Evolutionary conservation across 2,329 filamentous ascomycete genomes (phyloP).

Genomic region (Amphichorda felina): DNA sequence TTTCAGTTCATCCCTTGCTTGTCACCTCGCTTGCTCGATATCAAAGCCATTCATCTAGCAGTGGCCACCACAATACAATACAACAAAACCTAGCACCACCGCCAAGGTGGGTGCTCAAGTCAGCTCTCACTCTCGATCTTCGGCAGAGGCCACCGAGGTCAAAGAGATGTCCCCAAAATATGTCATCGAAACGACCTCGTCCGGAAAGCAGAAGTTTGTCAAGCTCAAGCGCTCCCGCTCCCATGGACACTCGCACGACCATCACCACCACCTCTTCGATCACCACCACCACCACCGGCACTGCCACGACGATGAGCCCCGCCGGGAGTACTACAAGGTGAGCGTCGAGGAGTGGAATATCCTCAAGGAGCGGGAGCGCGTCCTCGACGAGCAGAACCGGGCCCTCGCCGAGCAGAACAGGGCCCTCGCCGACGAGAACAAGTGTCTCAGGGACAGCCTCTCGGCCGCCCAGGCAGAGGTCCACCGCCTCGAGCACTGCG

Average conservation of each 20-base stretch:
- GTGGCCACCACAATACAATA: too few species aligned
- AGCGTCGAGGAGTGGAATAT: constrained; percentile 22
- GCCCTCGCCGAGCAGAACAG: constrained; percentile 21
- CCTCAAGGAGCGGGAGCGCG: constrained; percentile 22
- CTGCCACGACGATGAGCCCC: background rate
- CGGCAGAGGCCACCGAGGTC: background rate
- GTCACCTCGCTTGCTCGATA: too few species aligned
- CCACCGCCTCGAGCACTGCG: constrained; percentile 17
- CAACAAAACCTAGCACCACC: background rate
- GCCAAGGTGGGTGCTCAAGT: constrained; percentile 9
- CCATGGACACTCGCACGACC: constrained; percentile 16
- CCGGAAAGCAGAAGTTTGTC: constrained; percentile 23
- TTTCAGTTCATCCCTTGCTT: background rate
- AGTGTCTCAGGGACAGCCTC: constrained; percentile 21
- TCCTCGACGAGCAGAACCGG: constrained; percentile 20
- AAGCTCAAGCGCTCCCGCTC: constrained; percentile 26
- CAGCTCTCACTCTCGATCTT: too few species aligned
- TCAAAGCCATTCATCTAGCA: too few species aligned
- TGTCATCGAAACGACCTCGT: constrained; percentile 17
- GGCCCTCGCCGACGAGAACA: constrained; percentile 17
- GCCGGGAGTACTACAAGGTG: constrained; percentile 16
- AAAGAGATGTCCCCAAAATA: background rate
- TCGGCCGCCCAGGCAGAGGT: constrained; percentile 21
- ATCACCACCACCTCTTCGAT: constrained; percentile 16
- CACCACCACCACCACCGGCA: constrained; percentile 11